These are phyloP conservation scores for Dendrocalamus sinicus DNA, from an alignment of 176 grass and related monocot genomes.

Conservation along the genomic window DNA sequence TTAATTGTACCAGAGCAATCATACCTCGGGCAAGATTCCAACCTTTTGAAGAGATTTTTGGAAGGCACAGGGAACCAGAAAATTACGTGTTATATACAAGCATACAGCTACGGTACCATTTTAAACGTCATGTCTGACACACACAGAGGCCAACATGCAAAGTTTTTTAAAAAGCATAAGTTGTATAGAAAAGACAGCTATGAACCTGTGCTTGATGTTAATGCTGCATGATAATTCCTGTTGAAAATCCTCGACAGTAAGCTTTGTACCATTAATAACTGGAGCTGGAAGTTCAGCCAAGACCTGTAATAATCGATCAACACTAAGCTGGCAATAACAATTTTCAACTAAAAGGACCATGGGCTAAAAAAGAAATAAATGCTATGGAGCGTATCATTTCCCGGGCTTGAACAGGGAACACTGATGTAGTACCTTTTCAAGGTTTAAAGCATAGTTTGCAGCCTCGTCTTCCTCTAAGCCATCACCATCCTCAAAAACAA, in stretches of 20 bases:
- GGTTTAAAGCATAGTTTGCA: constrained; percentile 77
- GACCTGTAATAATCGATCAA: constrained; percentile 52
- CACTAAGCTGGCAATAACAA: constrained; percentile 34
- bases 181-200: background rate
- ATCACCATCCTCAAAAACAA: constrained; percentile 94
- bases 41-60: constrained; percentile 6
- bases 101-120: constrained; percentile 6
- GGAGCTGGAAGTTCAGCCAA: constrained; percentile 83
- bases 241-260: constrained; percentile 91
- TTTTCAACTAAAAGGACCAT: background rate
- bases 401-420: constrained; percentile 23
- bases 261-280: constrained; percentile 76
- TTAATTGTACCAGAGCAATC: background rate
- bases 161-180: constrained; percentile 10
- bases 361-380: constrained; percentile 1
- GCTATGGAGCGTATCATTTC: background rate
- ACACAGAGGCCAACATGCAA: constrained; percentile 3
- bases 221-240: constrained; percentile 92
- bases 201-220: constrained; percentile 96
- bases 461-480: constrained; percentile 78
- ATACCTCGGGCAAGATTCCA: constrained; percentile 9
- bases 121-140: background rate
- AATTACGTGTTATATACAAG: background rate
- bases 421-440: constrained; percentile 72
- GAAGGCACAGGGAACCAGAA: background rate